Evolutionary conservation across 139 green algal genomes (phyloP), one percentile per base, ranked within the genome.

Genomic region (Chlorella sp.): DNA sequence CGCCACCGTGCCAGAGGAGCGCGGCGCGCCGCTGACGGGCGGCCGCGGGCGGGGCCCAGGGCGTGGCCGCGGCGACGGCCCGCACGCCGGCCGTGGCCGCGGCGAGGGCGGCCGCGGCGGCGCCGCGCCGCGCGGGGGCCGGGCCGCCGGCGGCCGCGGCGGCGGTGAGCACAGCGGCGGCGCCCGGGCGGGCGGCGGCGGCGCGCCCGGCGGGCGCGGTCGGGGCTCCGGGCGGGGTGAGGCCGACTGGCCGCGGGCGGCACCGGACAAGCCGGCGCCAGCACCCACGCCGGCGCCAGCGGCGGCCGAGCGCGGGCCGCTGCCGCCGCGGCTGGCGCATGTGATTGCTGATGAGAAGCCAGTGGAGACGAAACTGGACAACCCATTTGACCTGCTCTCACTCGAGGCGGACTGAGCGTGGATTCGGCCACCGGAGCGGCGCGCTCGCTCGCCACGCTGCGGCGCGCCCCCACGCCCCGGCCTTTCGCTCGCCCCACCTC

Each of bases 351-450:
- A 83, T 2, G 77, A 83, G 27, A 69, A 71, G 17, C 33, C n/a
- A 0, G 69, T 69, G 21, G 85, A 86, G 51, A 73, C 74, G n/a
- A 73, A 75, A 31, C 27, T 85, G 17, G 66, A 51, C 25, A 86
- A 86, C 77, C 70, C 65, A 8, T 86, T 86, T 36, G 81, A 77
- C n/a, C 29, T 82, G 50, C 64, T 86, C 27, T 55, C 55, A 51
- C 62, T 58, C 46, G 61, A 29, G 12, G 81, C 81, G 12, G 80
- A 85, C 42, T 81, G 50, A 77, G 48, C 40, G 12, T 48, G 35
- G 1, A 61, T 67, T 29, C 17, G 38, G 14, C 5, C 59, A 4
- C 15, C 5, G 8, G 1, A 2, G 35, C 35, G 60, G 61, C 38
- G 38, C 21, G 60, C 36, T 67, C 19, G 35, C 56, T 61, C n/a